Percentiles rank a stretch among this genome's conserved stretches.
These are phyloP conservation scores for Trametes sp. DNA, from an alignment of 1,284 basidiomycete genomes.

Conservation along the genomic window DNA sequence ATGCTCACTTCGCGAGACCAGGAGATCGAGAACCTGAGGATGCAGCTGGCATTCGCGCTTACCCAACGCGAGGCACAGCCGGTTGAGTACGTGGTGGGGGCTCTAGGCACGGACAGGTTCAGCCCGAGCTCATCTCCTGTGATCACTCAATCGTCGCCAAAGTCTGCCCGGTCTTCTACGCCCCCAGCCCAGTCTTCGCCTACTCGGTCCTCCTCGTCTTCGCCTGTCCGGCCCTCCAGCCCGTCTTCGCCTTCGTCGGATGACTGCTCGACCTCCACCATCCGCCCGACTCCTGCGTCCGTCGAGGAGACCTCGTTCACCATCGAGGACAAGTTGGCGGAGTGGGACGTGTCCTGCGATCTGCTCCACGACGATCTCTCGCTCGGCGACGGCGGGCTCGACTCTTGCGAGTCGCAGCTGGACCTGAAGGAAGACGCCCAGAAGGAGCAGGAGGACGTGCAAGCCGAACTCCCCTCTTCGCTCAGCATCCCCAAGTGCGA, in stretches of 20 bases:
- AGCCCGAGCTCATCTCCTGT: background rate
- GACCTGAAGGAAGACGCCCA: background rate
- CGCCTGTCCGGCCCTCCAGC: background rate
- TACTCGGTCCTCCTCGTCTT: background rate
- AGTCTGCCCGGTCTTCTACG: background rate
- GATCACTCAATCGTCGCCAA: background rate
- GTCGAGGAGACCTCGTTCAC: background rate
- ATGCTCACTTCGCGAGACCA: background rate
- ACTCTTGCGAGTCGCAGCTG: background rate
- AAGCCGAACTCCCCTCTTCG: too few species aligned
- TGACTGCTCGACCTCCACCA: background rate
- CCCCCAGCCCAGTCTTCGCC: background rate
- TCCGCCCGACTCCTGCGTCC: background rate
- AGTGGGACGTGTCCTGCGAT: background rate
- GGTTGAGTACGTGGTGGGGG: background rate
- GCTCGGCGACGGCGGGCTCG: background rate
- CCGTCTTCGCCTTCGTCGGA: background rate
- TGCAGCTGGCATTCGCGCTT: background rate
- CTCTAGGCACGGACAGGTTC: background rate
- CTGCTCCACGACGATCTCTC: background rate
- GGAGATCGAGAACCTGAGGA: background rate
- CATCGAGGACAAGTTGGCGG: constrained; percentile 1
- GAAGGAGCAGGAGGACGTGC: too few species aligned
- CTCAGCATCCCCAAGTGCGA: background rate
- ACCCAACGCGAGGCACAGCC: background rate